phyloP scores from a whole-genome alignment of 768 basidiomycete genomes.

The Collybiopsis luxurians region DNA sequence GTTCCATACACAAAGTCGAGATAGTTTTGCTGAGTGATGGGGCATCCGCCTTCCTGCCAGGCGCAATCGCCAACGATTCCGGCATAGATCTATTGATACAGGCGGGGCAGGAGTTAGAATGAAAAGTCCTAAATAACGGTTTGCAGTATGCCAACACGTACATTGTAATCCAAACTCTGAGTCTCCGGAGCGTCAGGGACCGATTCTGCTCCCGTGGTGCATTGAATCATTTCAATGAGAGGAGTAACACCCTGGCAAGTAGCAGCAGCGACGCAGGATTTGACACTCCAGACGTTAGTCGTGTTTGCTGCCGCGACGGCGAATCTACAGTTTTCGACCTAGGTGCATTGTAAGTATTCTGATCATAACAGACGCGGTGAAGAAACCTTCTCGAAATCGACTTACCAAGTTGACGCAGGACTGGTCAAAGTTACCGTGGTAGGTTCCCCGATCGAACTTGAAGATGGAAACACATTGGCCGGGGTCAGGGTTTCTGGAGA shows the following conservation, averaged over 20 bases:
- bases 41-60: conserved; percentile 13
- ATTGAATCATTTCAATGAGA: conserved; percentile 8
- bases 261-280: conserved; percentile 12
- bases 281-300: conserved; percentile 6
- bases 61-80: conserved; percentile 18
- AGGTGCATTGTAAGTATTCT: too few relatives aligned
- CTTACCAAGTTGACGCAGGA: conserved; percentile 6
- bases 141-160: neutral
- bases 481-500: neutral
- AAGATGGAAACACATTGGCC: conserved; percentile 4
- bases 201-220: neutral
- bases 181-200: neutral
- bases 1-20: conserved; percentile 16
- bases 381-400: neutral
- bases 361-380: neutral
- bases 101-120: neutral
- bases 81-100: conserved; percentile 15
- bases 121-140: neutral
- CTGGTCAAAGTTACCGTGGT: neutral
- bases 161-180: conserved; percentile 10
- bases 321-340: conserved; percentile 6
- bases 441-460: conserved; percentile 1
- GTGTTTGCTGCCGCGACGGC: neutral
- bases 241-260: conserved; percentile 11
- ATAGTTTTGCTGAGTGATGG: conserved; percentile 18